Base-by-base conservation (phyloP, 495 filamentous ascomycete species). In the Daldinia decipiens region DNA sequence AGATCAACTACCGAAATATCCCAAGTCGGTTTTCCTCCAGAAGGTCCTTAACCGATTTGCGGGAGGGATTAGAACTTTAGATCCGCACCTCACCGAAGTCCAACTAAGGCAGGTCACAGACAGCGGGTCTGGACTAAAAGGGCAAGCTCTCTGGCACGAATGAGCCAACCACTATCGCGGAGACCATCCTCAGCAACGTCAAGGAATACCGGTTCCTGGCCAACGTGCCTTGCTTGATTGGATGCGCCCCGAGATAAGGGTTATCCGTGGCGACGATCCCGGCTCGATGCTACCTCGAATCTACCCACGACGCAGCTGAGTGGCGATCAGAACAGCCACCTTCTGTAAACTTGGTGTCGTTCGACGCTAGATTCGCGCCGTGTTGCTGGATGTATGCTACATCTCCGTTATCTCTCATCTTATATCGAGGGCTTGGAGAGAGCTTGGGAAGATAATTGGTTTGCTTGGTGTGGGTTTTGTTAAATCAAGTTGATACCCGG, bases 221-320 rank as follows among this genome's bases (percentile, higher is more conserved):
- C 66, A 70, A 70, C 71, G 71, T 73, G 71, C 62, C 61, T 47
- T 17, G 47, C 53, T 62, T 73, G 71, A 73, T 73, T 73, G 71
- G 71, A 55, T 53, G 26, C 51, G 62, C 65, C 3, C 66, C 61
- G 58, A 69, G 70, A 73, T 73, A 69, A 69, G 69, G 38, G n/a
- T 13, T 13, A 50, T 29, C 50, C 62, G 61, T 40, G 58, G 24
- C 62, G 24, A 59, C 32, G 32, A 62, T 57, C 64, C 65, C 59
- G 26, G 64, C 54, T 32, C 11, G 32, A 67, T 72, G 39, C 54
- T 51, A 72, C 64, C 27, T 17, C 7, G 53, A 59, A 64, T 64
- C 54, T 55, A 31, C 32, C 55, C 45, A 27, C 50, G 54, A 53
- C 50, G 60, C 59, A 60, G 55, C 65, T 50, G 58, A 68, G 55